Conservation (phyloP, 495 filamentous ascomycete genomes). For the Apodospora peruviana region DNA sequence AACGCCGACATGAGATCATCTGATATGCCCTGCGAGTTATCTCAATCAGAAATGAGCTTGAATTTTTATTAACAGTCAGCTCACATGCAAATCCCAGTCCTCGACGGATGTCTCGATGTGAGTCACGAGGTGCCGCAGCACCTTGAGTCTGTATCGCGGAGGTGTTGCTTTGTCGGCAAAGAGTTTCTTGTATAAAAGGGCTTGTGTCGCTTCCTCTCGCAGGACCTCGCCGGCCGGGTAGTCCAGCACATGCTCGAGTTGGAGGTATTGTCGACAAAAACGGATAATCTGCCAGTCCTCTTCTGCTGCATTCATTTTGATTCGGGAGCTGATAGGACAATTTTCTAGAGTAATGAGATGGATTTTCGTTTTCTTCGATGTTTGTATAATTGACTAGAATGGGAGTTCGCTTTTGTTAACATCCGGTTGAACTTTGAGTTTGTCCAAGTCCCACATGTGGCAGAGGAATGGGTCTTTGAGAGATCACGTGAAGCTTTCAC, state of each 20-base stretch:
- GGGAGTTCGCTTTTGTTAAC: no score
- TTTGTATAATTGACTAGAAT: no score
- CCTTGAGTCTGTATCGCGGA: slow-evolving; percentile 58
- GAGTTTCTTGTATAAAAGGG: slow-evolving; percentile 54
- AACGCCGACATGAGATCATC: slow-evolving; percentile 63
- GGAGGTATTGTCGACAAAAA: slow-evolving; percentile 40
- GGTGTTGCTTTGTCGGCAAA: slow-evolving; percentile 55
- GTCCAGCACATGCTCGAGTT: slow-evolving; percentile 29
- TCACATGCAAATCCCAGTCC: slow-evolving; percentile 82
- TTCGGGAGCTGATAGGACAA: no score
- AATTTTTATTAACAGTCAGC: slow-evolving; percentile 20
- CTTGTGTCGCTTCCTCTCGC: slow-evolving; percentile 47
- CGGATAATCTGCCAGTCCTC: slow-evolving; percentile 15
- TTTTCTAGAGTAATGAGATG: no score
- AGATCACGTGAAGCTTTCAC: no score
- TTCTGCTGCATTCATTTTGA: neutral
- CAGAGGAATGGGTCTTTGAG: no score
- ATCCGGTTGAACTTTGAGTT: no score
- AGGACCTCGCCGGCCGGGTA: slow-evolving; percentile 28
- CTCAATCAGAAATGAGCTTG: neutral
- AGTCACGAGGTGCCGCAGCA: slow-evolving; percentile 63
- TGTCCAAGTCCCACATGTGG: no score
- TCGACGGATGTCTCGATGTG: slow-evolving; percentile 62
- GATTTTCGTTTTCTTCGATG: no score
- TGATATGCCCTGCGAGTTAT: slow-evolving; percentile 58